Conservation (phyloP, 768 basidiomycete genomes). For the Sporobolomyces roseus region DNA sequence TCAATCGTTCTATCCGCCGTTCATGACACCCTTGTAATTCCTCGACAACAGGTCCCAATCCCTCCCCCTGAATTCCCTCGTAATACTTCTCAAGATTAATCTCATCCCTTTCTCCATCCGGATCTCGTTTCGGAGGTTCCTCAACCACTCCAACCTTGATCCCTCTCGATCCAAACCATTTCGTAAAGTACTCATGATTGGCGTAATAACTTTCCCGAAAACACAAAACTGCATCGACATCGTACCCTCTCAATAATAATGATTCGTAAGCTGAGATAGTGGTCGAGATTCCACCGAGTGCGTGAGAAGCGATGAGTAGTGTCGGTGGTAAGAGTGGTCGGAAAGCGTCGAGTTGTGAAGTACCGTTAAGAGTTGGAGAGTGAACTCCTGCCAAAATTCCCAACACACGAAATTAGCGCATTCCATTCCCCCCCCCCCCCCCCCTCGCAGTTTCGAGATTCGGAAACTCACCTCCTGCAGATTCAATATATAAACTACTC, state of each 20-base stretch:
- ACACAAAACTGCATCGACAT: slow-evolving; percentile 74
- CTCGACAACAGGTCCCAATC: slow-evolving; percentile 54
- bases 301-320: slow-evolving; percentile 78
- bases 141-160: slow-evolving; percentile 48
- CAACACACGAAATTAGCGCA: too few species aligned
- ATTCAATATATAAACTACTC: slow-evolving; percentile 75
- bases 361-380: slow-evolving; percentile 76
- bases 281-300: slow-evolving; percentile 87
- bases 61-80: slow-evolving; percentile 50
- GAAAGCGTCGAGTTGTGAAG: slow-evolving; percentile 78
- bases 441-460: too few species aligned
- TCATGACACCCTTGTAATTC: slow-evolving; percentile 64
- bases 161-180: slow-evolving; percentile 72
- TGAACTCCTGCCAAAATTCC: slow-evolving; percentile 70
- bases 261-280: slow-evolving; percentile 93
- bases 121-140: slow-evolving; percentile 45
- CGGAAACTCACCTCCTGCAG: slow-evolving; percentile 78
- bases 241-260: slow-evolving; percentile 80
- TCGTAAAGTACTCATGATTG: slow-evolving; percentile 74
- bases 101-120: slow-evolving; percentile 52
- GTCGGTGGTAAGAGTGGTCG: slow-evolving; percentile 82
- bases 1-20: slow-evolving; percentile 65
- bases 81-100: slow-evolving; percentile 70
- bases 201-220: slow-evolving; percentile 82
- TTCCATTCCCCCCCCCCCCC: too few species aligned